Percentiles rank a stretch among this genome's conserved stretches.
phyloP scores from a whole-genome alignment of 768 basidiomycete species.

The Trichaptum fuscoviolaceum region DNA sequence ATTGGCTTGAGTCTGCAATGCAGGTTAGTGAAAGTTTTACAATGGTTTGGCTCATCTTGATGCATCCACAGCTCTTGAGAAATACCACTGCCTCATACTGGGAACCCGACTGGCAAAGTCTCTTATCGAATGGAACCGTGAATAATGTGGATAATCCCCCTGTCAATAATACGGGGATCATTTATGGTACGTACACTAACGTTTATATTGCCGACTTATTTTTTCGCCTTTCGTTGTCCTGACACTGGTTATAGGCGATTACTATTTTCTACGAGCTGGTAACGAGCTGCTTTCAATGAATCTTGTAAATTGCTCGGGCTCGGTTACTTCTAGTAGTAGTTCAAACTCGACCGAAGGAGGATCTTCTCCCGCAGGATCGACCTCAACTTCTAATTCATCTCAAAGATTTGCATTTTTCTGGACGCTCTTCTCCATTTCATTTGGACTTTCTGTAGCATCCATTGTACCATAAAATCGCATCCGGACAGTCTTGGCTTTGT shows the following conservation, averaged over 20 bases:
- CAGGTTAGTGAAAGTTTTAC: constrained; percentile 27
- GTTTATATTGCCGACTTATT: not conserved
- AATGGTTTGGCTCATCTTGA: not conserved
- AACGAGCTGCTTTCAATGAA: constrained; percentile 45
- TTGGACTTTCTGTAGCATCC: not conserved
- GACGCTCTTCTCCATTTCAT: not conserved
- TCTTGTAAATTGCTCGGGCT: constrained; percentile 31
- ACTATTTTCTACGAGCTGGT: constrained; percentile 54
- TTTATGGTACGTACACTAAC: constrained; percentile 37
- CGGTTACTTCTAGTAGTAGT: not conserved
- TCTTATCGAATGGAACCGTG: constrained; percentile 63
- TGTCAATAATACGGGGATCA: constrained; percentile 56
- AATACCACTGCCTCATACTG: constrained; percentile 49
- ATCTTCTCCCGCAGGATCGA: not conserved
- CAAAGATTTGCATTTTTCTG: not conserved
- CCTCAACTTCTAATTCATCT: not conserved
- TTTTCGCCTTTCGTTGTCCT: not conserved
- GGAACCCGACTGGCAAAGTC: constrained; percentile 58
- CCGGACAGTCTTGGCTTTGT: not conserved
- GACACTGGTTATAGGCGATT: constrained; percentile 41
- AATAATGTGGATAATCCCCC: constrained; percentile 41
- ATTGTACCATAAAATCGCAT: not conserved
- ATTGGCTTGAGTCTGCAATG: constrained; percentile 47
- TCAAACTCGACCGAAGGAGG: not conserved
- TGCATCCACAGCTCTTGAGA: constrained; percentile 34